Conservation (phyloP, 1,139 yeast species). For the Kurtzmaniella quercitrusa region DNA sequence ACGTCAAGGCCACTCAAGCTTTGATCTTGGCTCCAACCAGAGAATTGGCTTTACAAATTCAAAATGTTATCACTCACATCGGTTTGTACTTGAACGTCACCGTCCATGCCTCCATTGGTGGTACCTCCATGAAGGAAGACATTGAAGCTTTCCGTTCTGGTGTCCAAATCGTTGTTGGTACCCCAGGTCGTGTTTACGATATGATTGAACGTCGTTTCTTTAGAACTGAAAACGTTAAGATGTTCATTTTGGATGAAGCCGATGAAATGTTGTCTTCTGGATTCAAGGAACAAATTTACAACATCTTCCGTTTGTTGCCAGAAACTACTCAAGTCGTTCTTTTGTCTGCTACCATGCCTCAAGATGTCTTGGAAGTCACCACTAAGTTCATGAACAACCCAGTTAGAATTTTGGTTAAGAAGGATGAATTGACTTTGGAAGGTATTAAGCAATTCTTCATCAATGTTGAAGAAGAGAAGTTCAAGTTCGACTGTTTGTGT, state of each 20-base stretch:
- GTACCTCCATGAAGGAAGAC: constrained; percentile 90
- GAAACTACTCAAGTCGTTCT: constrained; percentile 94
- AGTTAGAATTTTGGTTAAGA: constrained; percentile 93
- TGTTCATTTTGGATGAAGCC: constrained; percentile 98
- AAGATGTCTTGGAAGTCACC: constrained; percentile 94
- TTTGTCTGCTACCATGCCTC: constrained; percentile 97
- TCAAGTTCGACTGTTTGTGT: constrained; percentile 92
- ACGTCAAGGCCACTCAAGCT: constrained; percentile 80
- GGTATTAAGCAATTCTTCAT: constrained; percentile 97
- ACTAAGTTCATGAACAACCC: constrained; percentile 97
- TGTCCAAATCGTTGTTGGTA: constrained; percentile 96
- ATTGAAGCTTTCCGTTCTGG: constrained; percentile 88
- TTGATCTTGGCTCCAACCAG: constrained; percentile 97
- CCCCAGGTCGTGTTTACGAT: constrained; percentile 98
- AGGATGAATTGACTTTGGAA: constrained; percentile 96
- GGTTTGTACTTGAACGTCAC: constrained; percentile 92
- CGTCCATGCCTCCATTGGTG: constrained; percentile 99
- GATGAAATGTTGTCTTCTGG: constrained; percentile 98
- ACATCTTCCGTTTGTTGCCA: constrained; percentile 91
- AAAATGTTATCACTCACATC: constrained; percentile 89
- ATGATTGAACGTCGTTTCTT: constrained; percentile 94
- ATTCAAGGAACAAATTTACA: constrained; percentile 96
- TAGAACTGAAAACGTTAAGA: constrained; percentile 85
- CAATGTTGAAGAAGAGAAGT: constrained; percentile 89
- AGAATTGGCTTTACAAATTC: constrained; percentile 97